These are phyloP conservation scores for Cardamine chenopodiifolia DNA, from an alignment of 345 rosid species.

Conservation along the genomic window DNA sequence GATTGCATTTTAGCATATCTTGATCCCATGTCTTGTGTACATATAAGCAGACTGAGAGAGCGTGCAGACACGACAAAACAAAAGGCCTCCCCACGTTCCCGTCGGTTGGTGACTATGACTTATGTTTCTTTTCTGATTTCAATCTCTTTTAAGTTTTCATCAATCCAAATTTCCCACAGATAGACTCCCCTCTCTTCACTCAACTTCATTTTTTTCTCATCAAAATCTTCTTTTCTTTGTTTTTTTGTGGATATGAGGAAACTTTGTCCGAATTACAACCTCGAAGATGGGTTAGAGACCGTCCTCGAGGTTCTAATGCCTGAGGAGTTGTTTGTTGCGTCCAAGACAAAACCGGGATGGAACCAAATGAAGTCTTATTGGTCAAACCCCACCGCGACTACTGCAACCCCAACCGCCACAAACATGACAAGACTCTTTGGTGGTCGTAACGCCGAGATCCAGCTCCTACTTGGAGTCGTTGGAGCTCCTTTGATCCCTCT, in stretches of 20 bases:
- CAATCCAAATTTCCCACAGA: slow-evolving; percentile 28
- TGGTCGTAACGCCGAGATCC: slow-evolving; percentile 74
- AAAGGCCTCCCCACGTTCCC: slow-evolving; percentile 65
- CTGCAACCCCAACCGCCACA: slow-evolving; percentile 38
- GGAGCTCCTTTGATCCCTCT: slow-evolving; percentile 96
- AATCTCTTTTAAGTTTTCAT: slow-evolving; percentile 37
- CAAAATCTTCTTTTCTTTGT: slow-evolving; percentile 6
- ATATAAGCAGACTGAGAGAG: slow-evolving; percentile 43
- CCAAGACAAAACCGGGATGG: slow-evolving; percentile 57
- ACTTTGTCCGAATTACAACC: slow-evolving; percentile 82
- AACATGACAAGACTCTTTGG: slow-evolving; percentile 55
- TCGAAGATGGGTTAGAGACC: slow-evolving; percentile 90
- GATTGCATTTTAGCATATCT: slow-evolving; percentile 28
- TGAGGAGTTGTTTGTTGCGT: slow-evolving; percentile 69
- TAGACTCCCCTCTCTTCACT: slow-evolving; percentile 35
- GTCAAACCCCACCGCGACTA: slow-evolving; percentile 49
- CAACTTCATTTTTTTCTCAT: slow-evolving; percentile 4
- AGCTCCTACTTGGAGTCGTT: slow-evolving; percentile 87
- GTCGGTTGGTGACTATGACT: slow-evolving; percentile 68
- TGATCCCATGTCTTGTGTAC: slow-evolving; percentile 31
- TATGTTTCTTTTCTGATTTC: slow-evolving; percentile 17
- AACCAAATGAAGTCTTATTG: slow-evolving; percentile 84
- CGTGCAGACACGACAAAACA: slow-evolving; percentile 86
- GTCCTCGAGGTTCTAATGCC: slow-evolving; percentile 97
- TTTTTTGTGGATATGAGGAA: slow-evolving; percentile 62